phyloP scores from a whole-genome alignment of 2,329 filamentous ascomycete species.

The Coleophoma eucalyptorum region DNA sequence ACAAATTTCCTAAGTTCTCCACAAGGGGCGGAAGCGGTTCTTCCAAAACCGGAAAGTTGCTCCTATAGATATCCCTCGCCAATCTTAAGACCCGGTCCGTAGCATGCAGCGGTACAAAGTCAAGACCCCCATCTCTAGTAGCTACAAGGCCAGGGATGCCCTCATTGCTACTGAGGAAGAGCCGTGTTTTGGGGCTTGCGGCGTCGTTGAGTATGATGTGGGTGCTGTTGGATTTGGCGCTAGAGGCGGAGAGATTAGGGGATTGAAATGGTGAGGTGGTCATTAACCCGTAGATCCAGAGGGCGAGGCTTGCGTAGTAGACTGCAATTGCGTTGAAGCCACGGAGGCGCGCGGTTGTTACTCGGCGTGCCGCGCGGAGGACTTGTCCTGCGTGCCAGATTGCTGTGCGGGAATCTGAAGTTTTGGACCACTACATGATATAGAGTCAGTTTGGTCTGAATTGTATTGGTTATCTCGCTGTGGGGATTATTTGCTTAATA shows the following conservation, averaged over 20 bases:
- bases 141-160: slow-evolving; percentile 44
- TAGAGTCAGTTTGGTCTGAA: too few species aligned
- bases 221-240: slow-evolving; percentile 22
- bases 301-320: slow-evolving; percentile 62
- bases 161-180: slow-evolving; percentile 51
- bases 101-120: slow-evolving; percentile 45
- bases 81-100: slow-evolving; percentile 55
- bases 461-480: too few species aligned
- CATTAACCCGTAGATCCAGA: slow-evolving; percentile 68
- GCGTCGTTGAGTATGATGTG: slow-evolving; percentile 51
- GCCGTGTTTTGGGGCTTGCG: slow-evolving; percentile 47
- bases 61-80: slow-evolving; percentile 50
- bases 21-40: slow-evolving; percentile 55
- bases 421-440: slow-evolving; percentile 55
- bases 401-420: slow-evolving; percentile 51
- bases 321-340: slow-evolving; percentile 67
- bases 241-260: slow-evolving; percentile 20
- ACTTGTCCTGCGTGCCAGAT: slow-evolving; percentile 68
- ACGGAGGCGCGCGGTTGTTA: slow-evolving; percentile 50
- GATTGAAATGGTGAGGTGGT: slow-evolving; percentile 24
- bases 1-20: slow-evolving; percentile 61
- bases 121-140: slow-evolving; percentile 19
- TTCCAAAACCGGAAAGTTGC: slow-evolving; percentile 43
- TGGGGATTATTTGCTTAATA: too few species aligned
- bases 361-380: slow-evolving; percentile 52